Evolutionary conservation across 2,329 filamentous ascomycete species (phyloP).

Genomic region (Macroventuria anomochaeta): DNA sequence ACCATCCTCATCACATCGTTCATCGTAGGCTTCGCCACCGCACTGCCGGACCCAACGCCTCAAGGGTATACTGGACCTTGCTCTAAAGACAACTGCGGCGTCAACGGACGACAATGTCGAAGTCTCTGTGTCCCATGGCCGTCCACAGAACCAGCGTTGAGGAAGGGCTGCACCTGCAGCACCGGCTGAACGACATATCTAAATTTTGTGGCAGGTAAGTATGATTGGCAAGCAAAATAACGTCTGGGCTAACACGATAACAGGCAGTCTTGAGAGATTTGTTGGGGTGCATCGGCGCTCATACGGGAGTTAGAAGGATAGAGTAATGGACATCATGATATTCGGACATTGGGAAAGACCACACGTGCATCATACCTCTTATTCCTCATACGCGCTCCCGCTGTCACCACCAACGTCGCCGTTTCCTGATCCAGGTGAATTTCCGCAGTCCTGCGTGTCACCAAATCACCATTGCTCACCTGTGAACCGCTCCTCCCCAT

Average conservation of each 20-base stretch:
- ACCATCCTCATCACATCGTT: slow-evolving; percentile 6
- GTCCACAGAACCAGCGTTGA: slow-evolving; percentile 14
- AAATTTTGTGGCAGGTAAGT: too few relatives aligned
- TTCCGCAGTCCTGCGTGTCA: neutral
- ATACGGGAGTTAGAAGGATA: neutral
- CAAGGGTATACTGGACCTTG: slow-evolving; percentile 26
- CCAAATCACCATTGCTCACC: neutral
- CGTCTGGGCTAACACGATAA: neutral
- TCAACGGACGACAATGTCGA: neutral
- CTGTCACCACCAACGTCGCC: too few relatives aligned
- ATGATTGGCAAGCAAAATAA: too few relatives aligned
- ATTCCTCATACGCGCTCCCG: too few relatives aligned
- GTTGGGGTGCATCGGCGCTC: neutral
- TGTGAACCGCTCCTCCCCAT: neutral
- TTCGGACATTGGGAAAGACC: too few relatives aligned
- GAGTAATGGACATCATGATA: too few relatives aligned
- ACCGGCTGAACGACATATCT: neutral
- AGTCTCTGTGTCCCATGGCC: slow-evolving; percentile 13
- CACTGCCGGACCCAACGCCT: slow-evolving; percentile 24
- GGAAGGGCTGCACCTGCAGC: slow-evolving; percentile 18
- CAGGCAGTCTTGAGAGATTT: neutral
- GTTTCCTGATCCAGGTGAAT: too few relatives aligned
- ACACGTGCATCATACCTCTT: too few relatives aligned
- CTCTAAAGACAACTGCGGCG: slow-evolving; percentile 7
- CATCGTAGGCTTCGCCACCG: slow-evolving; percentile 10